phyloP scores from a whole-genome alignment of 2,329 filamentous ascomycete genomes.

The Fusarium camptoceras region DNA sequence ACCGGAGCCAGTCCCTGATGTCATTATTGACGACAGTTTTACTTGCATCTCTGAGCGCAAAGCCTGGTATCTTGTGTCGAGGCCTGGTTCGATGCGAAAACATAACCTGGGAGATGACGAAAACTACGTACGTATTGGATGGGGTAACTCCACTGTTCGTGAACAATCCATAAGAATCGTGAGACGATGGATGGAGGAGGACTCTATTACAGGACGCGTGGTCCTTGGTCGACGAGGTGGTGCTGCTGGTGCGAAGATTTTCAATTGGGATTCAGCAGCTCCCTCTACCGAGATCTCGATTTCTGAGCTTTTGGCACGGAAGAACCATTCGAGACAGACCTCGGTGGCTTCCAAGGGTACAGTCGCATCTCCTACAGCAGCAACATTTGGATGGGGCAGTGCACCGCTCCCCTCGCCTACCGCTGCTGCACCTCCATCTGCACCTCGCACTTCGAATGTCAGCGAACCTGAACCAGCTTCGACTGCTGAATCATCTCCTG shows the following conservation, averaged over 20 bases:
- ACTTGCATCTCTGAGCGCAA: slow-evolving; percentile 68
- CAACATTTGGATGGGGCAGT: slow-evolving; percentile 51
- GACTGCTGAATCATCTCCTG: slow-evolving; percentile 9
- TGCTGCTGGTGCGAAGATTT: slow-evolving; percentile 62
- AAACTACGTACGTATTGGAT: slow-evolving; percentile 69
- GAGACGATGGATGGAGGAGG: slow-evolving; percentile 74
- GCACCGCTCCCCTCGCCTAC: slow-evolving; percentile 33
- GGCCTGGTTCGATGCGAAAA: slow-evolving; percentile 68
- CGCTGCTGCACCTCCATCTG: slow-evolving; percentile 31
- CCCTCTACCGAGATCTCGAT: slow-evolving; percentile 64
- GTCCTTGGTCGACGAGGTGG: slow-evolving; percentile 53
- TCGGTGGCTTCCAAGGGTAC: slow-evolving; percentile 44
- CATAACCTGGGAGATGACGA: slow-evolving; percentile 69
- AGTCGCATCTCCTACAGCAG: slow-evolving; percentile 42
- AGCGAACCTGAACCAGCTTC: slow-evolving; percentile 29
- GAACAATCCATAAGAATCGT: slow-evolving; percentile 68
- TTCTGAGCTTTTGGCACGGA: slow-evolving; percentile 50
- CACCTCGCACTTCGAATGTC: slow-evolving; percentile 11
- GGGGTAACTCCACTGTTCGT: slow-evolving; percentile 66
- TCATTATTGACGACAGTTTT: slow-evolving; percentile 65
- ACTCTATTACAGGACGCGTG: slow-evolving; percentile 66
- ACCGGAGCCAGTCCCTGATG: slow-evolving; percentile 57
- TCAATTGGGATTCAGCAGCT: slow-evolving; percentile 70
- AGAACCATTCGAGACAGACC: slow-evolving; percentile 43
- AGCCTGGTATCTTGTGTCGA: slow-evolving; percentile 73